Evolutionary conservation across 371 early-diverging fungal species (phyloP).

Genomic region (Lichtheimia ornata): DNA sequence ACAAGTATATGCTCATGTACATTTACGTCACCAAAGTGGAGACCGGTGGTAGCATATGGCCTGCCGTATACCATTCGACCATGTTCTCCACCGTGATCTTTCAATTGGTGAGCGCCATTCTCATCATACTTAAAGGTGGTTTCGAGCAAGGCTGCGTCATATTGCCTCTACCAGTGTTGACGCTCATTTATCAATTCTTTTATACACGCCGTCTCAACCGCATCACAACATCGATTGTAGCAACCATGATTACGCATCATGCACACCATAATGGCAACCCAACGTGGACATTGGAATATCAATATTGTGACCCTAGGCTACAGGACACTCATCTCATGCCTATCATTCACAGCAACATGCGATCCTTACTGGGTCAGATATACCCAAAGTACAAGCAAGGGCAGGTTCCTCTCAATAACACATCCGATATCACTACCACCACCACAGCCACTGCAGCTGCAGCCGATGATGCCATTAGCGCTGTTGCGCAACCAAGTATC

Average conservation of each 20-base stretch:
- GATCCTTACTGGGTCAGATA: slow-evolving; percentile 50
- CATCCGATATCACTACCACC: neutral
- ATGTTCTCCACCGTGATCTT: slow-evolving; percentile 62
- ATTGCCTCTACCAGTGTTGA: slow-evolving; percentile 64
- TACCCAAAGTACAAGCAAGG: slow-evolving; percentile 24
- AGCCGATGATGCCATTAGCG: neutral
- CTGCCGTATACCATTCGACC: slow-evolving; percentile 70
- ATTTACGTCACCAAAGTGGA: slow-evolving; percentile 68
- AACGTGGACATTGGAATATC: slow-evolving; percentile 18
- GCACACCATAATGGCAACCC: slow-evolving; percentile 7
- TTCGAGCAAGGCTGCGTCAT: slow-evolving; percentile 48
- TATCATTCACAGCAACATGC: slow-evolving; percentile 53
- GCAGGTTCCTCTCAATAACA: neutral
- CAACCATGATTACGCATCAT: slow-evolving; percentile 6
- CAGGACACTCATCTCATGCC: slow-evolving; percentile 43
- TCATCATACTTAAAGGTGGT: slow-evolving; percentile 46
- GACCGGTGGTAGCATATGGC: slow-evolving; percentile 78
- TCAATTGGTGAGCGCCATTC: slow-evolving; percentile 68
- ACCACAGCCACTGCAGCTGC: neutral
- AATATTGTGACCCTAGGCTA: slow-evolving; percentile 55
- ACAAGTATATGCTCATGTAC: slow-evolving; percentile 77
- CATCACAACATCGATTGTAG: slow-evolving; percentile 12
- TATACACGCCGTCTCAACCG: slow-evolving; percentile 37
- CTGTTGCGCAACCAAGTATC: neutral
- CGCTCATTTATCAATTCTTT: slow-evolving; percentile 54